These are phyloP conservation scores for Cutaneotrichosporon arboriforme DNA, from an alignment of 1,284 basidiomycete genomes.

Conservation along the genomic window DNA sequence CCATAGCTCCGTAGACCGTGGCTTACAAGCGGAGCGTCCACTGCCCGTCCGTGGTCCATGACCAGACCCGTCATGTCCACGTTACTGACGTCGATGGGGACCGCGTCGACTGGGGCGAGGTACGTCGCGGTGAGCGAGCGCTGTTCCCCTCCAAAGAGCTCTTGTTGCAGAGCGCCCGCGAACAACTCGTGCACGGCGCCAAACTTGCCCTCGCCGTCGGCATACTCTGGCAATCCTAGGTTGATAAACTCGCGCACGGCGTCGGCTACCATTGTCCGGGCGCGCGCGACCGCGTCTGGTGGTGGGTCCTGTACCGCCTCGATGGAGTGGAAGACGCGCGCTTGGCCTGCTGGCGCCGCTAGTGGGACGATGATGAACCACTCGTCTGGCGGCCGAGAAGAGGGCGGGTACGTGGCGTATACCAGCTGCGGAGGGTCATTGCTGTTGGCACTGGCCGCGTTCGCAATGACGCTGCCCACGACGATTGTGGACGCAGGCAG, in stretches of 20 bases:
- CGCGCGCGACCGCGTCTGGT: not conserved
- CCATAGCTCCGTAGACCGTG: not conserved
- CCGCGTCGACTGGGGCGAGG: not conserved
- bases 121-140: not conserved
- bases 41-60: slow-evolving; percentile 9
- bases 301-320: not conserved
- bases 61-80: not conserved
- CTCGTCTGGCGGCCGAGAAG: not conserved
- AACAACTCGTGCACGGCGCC: slow-evolving; percentile 15
- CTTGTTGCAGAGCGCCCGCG: not conserved
- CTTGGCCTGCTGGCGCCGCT: slow-evolving; percentile 15
- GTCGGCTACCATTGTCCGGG: slow-evolving; percentile 1
- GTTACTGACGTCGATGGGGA: not conserved
- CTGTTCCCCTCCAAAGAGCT: not conserved
- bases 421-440: not conserved
- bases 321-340: slow-evolving; percentile 20
- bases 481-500: slow-evolving; percentile 17
- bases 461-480: slow-evolving; percentile 13
- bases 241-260: slow-evolving; percentile 1
- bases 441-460: not conserved
- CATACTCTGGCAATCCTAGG: too few relatives aligned
- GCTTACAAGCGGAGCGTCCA: slow-evolving; percentile 21
- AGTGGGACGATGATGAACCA: slow-evolving; percentile 22
- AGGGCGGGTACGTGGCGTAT: slow-evolving; percentile 10
- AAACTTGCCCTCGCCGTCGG: slow-evolving; percentile 1